Base-by-base conservation (phyloP, 2,329 filamentous ascomycete species). In the Albophoma yamanashiensis region DNA sequence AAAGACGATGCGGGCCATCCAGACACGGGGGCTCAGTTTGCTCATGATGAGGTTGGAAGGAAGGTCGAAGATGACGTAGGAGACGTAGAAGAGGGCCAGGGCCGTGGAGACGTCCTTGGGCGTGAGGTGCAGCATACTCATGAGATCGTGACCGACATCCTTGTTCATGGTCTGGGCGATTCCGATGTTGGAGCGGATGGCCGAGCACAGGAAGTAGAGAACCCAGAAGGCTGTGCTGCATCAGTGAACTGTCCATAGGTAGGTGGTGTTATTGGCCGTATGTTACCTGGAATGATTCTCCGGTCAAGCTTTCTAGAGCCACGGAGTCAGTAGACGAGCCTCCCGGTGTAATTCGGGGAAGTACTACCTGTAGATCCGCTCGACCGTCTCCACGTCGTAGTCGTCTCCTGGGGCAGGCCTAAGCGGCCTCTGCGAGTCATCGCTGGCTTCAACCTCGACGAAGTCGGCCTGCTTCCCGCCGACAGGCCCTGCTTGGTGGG, bases 91-190 rank as follows among this genome's bases (percentile, higher is more conserved):
- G 20, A 96, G 79, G 4, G 92, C 90, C 45, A 96, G 78, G 56
- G 89, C 91, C 0, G 89, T 92, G 0, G 91, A 95, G 20, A 91
- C 86, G 73, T 96, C 88, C 67, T 89, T 89, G 12, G 87, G 75
- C 0, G 84, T 85, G 64, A 96, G 77, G 62, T 85, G 70, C 57
- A 96, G 81, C 43, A 88, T 82, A 2, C 84, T 82, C 65, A 82
- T 82, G n/a, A 96, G 83, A 69, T 94, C 88, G 70, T 96, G 91
- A 40, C 82, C 81, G 50, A 82, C 75, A 22, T 81, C 75, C 38
- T 74, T 75, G 75, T 96, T 96, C 92, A 96, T 96, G 1, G 92
- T 96, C 76, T 96, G 91, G n/a, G 92, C 89, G 66, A 96, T 86
- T 63, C 91, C 91, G 65, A 96, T 90, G 74, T 95, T 96, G 68